Conservation (phyloP, 257 asterid species). For the Gentiana macrophylla region DNA sequence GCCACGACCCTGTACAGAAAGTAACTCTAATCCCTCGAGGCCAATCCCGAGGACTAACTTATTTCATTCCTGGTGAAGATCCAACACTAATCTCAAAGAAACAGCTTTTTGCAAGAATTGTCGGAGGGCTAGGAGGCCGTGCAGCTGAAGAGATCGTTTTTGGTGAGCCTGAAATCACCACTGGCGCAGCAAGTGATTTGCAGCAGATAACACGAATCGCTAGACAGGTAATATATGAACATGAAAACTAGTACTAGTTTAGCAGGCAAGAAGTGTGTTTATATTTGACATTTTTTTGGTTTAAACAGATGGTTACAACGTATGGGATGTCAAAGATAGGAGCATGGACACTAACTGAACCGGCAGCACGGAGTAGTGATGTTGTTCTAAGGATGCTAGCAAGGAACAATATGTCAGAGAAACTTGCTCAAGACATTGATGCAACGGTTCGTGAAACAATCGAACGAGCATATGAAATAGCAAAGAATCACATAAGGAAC, state of each 20-base stretch:
- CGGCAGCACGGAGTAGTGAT: constrained; percentile 46
- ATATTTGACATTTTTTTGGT: not conserved
- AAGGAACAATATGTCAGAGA: constrained; percentile 66
- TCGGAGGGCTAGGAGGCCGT: constrained; percentile 67
- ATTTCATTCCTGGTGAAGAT: constrained; percentile 55
- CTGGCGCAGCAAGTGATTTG: constrained; percentile 67
- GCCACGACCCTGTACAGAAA: constrained; percentile 61
- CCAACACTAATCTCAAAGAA: constrained; percentile 41
- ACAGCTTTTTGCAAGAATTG: constrained; percentile 62
- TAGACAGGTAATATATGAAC: constrained; percentile 25
- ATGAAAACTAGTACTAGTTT: not conserved
- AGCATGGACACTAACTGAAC: constrained; percentile 51
- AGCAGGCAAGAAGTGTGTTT: not conserved
- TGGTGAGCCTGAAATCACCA: constrained; percentile 56
- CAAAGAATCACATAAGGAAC: constrained; percentile 39
- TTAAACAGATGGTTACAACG: constrained; percentile 42
- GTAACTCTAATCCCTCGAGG: constrained; percentile 74
- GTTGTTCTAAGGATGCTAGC: constrained; percentile 61
- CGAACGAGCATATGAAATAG: constrained; percentile 40
- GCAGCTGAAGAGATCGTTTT: constrained; percentile 66
- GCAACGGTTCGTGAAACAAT: constrained; percentile 27
- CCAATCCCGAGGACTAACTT: constrained; percentile 66
- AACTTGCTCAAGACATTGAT: constrained; percentile 64
- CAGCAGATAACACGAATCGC: constrained; percentile 56
- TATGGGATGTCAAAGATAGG: constrained; percentile 77